Percentiles rank a stretch among this genome's conserved stretches.
Conservation (phyloP, 116 monocot species). For the Posidonia oceanica region DNA sequence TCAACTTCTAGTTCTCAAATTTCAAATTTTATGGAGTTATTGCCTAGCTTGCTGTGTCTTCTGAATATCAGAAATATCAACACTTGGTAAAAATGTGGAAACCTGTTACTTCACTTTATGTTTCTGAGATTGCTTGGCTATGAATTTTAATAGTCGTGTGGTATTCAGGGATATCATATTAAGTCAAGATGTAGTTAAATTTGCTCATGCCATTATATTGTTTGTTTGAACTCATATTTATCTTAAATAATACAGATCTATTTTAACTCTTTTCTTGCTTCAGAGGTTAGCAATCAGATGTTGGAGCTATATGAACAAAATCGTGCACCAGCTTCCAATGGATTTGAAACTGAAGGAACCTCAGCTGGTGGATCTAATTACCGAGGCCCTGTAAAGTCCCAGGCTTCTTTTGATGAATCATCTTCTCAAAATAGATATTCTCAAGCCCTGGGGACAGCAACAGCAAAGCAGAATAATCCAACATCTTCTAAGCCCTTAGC, state of each 20-base stretch:
- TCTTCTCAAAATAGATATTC: constrained; percentile 3
- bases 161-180: no score
- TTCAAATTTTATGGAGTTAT: no score
- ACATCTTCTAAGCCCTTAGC: not conserved
- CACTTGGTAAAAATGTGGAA: no score
- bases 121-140: no score
- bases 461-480: not conserved
- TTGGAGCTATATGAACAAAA: constrained; percentile 38
- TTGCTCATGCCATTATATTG: not conserved
- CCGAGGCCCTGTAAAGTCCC: not conserved
- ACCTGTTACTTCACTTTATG: no score
- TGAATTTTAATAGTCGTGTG: no score
- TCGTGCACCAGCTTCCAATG: constrained; percentile 9
- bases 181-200: not conserved
- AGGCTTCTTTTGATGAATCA: constrained; percentile 11
- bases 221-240: not conserved
- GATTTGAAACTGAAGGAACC: constrained; percentile 21
- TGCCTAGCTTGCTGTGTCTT: no score
- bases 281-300: constrained; percentile 45
- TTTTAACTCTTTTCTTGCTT: constrained; percentile 7
- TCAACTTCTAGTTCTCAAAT: no score
- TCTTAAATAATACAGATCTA: constrained; percentile 5
- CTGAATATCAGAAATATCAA: no score
- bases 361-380: constrained; percentile 7
- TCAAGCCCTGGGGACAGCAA: not conserved